A percentile compares a stretch with the other conserved stretches of the same genome.
Evolutionary conservation across 768 basidiomycete species (phyloP).

Genomic region (Termitomyces eurrhizus): DNA sequence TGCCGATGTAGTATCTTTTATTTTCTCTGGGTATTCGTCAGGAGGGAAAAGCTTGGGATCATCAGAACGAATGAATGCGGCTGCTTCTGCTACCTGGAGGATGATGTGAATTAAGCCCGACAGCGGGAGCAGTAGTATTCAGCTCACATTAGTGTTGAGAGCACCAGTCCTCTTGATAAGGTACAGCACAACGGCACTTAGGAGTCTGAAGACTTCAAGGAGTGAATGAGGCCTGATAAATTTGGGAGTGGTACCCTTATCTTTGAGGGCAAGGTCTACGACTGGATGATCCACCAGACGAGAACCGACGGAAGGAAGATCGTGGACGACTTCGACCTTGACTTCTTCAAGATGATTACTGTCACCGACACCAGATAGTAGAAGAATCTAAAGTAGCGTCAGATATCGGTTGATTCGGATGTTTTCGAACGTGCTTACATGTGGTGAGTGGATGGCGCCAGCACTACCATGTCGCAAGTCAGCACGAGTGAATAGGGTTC

Average conservation of each 20-base stretch:
- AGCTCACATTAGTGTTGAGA: slow-evolving; percentile 49
- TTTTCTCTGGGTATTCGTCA: slow-evolving; percentile 28
- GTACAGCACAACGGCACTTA: slow-evolving; percentile 38
- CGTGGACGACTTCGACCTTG: slow-evolving; percentile 52
- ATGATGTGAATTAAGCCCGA: not conserved
- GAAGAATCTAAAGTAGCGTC: slow-evolving; percentile 42
- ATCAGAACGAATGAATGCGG: slow-evolving; percentile 55
- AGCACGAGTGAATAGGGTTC: not conserved
- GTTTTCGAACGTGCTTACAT: slow-evolving; percentile 26
- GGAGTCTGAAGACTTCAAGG: slow-evolving; percentile 22
- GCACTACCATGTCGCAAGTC: slow-evolving; percentile 32
- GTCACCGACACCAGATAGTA: slow-evolving; percentile 79
- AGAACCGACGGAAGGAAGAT: slow-evolving; percentile 72
- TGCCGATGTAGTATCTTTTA: slow-evolving; percentile 43
- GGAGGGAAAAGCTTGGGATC: slow-evolving; percentile 46
- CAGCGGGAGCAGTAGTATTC: not conserved
- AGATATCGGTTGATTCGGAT: not conserved
- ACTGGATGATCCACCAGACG: slow-evolving; percentile 73
- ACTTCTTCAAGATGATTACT: slow-evolving; percentile 48
- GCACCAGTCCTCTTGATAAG: slow-evolving; percentile 42
- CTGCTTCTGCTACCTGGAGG: slow-evolving; percentile 46
- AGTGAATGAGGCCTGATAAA: slow-evolving; percentile 33
- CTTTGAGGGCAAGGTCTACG: slow-evolving; percentile 51
- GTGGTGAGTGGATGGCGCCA: slow-evolving; percentile 62
- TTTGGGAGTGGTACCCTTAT: slow-evolving; percentile 43